Evolutionary conservation across 2,329 filamentous ascomycete species (phyloP), one percentile per base, ranked within the genome.

Genomic region (Ceratocystis destructans): DNA sequence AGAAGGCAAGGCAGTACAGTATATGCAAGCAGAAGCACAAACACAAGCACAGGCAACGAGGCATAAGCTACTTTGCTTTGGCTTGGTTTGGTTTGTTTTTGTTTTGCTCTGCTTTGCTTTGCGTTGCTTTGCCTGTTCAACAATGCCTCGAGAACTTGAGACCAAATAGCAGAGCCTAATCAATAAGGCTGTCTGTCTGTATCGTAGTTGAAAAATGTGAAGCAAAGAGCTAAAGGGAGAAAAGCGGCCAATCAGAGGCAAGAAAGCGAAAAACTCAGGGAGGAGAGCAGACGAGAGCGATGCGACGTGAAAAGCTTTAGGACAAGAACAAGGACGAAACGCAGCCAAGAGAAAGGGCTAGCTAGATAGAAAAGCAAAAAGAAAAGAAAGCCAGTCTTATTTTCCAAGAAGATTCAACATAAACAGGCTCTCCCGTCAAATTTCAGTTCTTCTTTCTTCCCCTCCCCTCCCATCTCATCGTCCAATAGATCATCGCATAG

Each of bases 331-430:
- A 66, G 48, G 28, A 15, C 50, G 33, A n/a, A 41, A 41, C 12
- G 37, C 37, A 41, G 10, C 37, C 41, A 61, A 44, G 46, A 31
- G 28, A 25, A 37, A 61, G 28, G 12, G 59, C 25, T 7, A 46
- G 53, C 25, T 15, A 46, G 53, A 62, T 5, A 44, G 57, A 15
- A 64, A 53, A 41, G 22, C 28, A 66, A 62, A 63, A 31, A 64
- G 50, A 37, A 62, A 64, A 55, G 10, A 50, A 64, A 12, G 37
- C 10, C 3, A 12, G 37, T 41, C 37, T 15, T 3, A 3, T 41
- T 41, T 41, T 15, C 10, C 37, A 61, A 64, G 33, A n/a, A 12
- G 44, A 62, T 25, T 44, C 17, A 41, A 62, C 59, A 68, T 44
- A 22, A 41, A 55, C 59, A 68, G 20, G 15, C 25, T 20, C 22